phyloP scores from a whole-genome alignment of 805 yeast genomes.

The Nakazawaea laoshanensis region DNA sequence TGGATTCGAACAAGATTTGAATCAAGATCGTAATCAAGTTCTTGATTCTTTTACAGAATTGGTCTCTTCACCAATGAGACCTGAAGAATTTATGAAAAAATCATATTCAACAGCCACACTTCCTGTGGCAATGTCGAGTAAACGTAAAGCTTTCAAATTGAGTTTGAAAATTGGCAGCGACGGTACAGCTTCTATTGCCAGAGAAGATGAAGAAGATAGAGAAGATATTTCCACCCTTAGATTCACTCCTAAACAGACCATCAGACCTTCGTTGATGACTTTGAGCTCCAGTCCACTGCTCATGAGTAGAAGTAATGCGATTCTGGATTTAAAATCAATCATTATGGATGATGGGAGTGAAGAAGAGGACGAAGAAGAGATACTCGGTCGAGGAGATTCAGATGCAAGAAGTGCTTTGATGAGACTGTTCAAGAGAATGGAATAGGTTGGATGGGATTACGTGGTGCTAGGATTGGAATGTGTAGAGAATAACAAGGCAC shows the following conservation, averaged over 20 bases:
- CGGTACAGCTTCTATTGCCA: slow-evolving; percentile 9
- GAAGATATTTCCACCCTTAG: slow-evolving; percentile 1
- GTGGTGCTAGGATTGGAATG: too few species aligned
- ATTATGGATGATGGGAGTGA: slow-evolving; percentile 4
- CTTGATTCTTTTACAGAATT: too few species aligned
- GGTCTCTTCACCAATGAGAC: slow-evolving; percentile 8
- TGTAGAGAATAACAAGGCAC: too few species aligned
- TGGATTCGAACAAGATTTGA: too few species aligned
- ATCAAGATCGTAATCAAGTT: too few species aligned
- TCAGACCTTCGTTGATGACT: slow-evolving; percentile 11
- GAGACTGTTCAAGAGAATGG: slow-evolving; percentile 9
- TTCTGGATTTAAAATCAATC: slow-evolving; percentile 4
- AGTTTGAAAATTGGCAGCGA: slow-evolving; percentile 9
- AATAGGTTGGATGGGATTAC: background rate
- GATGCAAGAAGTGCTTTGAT: slow-evolving; percentile 11
- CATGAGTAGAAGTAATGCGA: slow-evolving; percentile 1
- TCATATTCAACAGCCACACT: slow-evolving; percentile 7
- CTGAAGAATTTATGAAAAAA: slow-evolving; percentile 5
- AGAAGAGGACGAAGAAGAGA: slow-evolving; percentile 2
- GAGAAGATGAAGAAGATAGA: slow-evolving; percentile 4
- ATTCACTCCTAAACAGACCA: slow-evolving; percentile 8
- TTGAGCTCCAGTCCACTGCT: slow-evolving; percentile 8
- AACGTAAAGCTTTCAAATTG: slow-evolving; percentile 4
- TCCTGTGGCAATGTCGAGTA: slow-evolving; percentile 1
- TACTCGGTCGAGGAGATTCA: slow-evolving; percentile 3